phyloP scores from a whole-genome alignment of 2,329 filamentous ascomycete species.

The Xylariaceae sp. region DNA sequence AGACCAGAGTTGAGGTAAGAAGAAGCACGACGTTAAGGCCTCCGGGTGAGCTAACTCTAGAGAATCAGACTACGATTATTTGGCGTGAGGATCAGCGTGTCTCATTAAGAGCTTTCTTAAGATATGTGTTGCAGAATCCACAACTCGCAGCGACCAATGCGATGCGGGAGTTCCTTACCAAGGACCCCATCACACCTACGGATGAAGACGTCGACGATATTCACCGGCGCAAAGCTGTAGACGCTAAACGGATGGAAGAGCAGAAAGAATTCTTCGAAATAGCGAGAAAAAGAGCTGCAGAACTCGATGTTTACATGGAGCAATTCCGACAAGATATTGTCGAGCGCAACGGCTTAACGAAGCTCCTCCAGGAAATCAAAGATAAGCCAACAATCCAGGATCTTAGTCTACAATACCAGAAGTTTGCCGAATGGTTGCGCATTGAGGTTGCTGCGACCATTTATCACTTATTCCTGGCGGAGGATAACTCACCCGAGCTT shows the following conservation, averaged over 20 bases:
- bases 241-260: conserved; percentile 84
- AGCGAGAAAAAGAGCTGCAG: conserved; percentile 79
- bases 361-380: conserved; percentile 87
- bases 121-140: conserved; percentile 76
- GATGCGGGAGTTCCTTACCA: conserved; percentile 76
- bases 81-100: conserved; percentile 88
- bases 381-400: conserved; percentile 83
- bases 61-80: conserved; percentile 50
- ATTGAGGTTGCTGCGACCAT: conserved; percentile 96
- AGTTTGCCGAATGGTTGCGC: conserved; percentile 95
- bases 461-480: conserved; percentile 94
- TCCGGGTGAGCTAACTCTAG: conserved; percentile 30
- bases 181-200: conserved; percentile 64
- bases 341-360: conserved; percentile 78
- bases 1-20: conserved; percentile 29
- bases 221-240: conserved; percentile 69
- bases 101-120: conserved; percentile 84
- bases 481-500: conserved; percentile 94
- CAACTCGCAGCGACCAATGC: conserved; percentile 78
- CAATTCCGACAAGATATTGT: conserved; percentile 67
- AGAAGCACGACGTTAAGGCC: background rate
- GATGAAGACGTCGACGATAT: conserved; percentile 85
- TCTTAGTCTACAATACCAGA: conserved; percentile 90
- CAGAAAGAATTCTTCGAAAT: conserved; percentile 95
- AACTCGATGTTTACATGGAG: conserved; percentile 98